These are phyloP conservation scores for Oryza meridionalis DNA, from an alignment of 176 grass and related monocot genomes.

Conservation along the genomic window DNA sequence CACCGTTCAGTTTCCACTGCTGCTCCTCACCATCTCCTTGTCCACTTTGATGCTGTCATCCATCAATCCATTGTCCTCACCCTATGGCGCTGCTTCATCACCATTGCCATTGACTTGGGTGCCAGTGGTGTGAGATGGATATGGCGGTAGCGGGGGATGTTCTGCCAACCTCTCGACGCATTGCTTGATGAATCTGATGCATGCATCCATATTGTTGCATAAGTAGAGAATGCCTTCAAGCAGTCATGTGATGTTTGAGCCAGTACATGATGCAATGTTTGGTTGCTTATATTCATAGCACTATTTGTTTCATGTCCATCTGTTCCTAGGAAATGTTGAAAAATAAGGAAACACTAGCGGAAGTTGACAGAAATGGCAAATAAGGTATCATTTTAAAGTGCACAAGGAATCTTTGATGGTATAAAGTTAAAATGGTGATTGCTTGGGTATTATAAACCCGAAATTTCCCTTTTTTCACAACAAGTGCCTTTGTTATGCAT, in stretches of 20 bases:
- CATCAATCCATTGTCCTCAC: not conserved
- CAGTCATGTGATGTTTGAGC: not conserved
- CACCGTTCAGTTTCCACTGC: not conserved
- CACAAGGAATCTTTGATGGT: not conserved
- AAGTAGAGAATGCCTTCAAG: not conserved
- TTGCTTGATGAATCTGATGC: not conserved
- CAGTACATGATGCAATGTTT: not conserved
- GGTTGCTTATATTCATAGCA: not conserved
- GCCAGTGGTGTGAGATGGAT: not conserved
- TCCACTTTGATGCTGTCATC: not conserved
- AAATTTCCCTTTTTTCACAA: not conserved
- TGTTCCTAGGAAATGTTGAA: not conserved
- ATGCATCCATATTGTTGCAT: not conserved
- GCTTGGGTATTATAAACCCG: not conserved
- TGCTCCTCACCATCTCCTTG: not conserved
- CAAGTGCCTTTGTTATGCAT: not conserved
- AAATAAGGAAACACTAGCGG: not conserved
- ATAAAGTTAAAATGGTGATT: not conserved
- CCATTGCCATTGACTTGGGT: not conserved
- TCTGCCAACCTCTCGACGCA: not conserved
- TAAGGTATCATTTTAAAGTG: not conserved
- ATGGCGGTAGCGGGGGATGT: not conserved
- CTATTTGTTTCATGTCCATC: not conserved
- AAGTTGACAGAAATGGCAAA: not conserved
- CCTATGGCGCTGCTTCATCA: not conserved